These are phyloP conservation scores for Niebla homalea DNA, from an alignment of 495 filamentous ascomycete genomes.

Conservation along the genomic window DNA sequence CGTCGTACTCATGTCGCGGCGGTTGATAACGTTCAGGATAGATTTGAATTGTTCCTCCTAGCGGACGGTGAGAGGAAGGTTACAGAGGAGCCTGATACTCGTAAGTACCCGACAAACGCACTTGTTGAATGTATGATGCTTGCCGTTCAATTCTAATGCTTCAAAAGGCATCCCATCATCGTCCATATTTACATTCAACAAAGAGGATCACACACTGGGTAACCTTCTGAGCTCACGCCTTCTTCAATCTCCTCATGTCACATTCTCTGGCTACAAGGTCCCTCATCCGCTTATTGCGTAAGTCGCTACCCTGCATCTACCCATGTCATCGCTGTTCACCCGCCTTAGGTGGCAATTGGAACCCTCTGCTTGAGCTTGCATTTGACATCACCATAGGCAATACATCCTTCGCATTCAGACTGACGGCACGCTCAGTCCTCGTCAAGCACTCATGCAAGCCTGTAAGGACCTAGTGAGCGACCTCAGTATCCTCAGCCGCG, in stretches of 20 bases:
- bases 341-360: not conserved
- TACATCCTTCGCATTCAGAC: slow-evolving; percentile 86
- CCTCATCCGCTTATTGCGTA: slow-evolving; percentile 30
- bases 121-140: slow-evolving; percentile 9
- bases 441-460: slow-evolving; percentile 65
- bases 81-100: slow-evolving; percentile 68
- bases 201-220: slow-evolving; percentile 93
- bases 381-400: slow-evolving; percentile 23
- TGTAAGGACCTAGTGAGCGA: slow-evolving; percentile 69
- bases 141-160: not conserved
- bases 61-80: slow-evolving; percentile 84
- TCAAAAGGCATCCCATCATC: slow-evolving; percentile 59
- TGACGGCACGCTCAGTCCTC: slow-evolving; percentile 73
- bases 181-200: slow-evolving; percentile 84
- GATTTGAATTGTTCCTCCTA: slow-evolving; percentile 85
- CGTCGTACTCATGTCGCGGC: not conserved
- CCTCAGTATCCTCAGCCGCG: slow-evolving; percentile 59
- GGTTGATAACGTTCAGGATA: slow-evolving; percentile 25
- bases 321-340: not conserved
- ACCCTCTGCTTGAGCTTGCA: slow-evolving; percentile 1
- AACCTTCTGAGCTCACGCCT: slow-evolving; percentile 78
- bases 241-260: slow-evolving; percentile 61
- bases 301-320: slow-evolving; percentile 6
- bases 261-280: slow-evolving; percentile 74
- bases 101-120: slow-evolving; percentile 35